Evolutionary conservation across 2,329 filamentous ascomycete genomes (phyloP).

Genomic region (Zasmidium angulare): DNA sequence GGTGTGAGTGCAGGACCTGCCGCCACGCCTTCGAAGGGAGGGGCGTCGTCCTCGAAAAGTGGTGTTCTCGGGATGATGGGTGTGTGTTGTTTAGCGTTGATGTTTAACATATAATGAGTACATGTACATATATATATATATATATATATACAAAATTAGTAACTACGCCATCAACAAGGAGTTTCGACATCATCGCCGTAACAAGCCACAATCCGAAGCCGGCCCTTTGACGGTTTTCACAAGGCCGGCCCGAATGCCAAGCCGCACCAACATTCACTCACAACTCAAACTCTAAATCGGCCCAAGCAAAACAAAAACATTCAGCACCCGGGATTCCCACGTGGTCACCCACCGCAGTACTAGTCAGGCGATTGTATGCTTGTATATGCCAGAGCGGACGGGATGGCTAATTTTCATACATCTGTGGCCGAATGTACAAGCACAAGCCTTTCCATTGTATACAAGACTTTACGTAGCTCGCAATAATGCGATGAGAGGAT

Average conservation of each 20-base stretch:
- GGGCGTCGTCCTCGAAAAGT: not conserved
- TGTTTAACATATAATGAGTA: not conserved
- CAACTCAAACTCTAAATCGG: not conserved
- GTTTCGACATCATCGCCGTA: not conserved
- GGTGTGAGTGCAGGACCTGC: not conserved
- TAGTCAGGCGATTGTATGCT: constrained; percentile 12
- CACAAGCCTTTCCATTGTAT: too few relatives aligned
- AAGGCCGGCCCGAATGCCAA: not conserved
- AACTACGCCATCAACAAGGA: not conserved
- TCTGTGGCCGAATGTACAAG: constrained; percentile 18
- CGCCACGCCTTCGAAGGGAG: not conserved
- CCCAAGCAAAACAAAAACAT: constrained; percentile 12
- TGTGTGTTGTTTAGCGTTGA: too few relatives aligned
- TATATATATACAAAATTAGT: not conserved
- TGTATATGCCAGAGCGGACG: constrained; percentile 15
- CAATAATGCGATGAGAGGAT: too few relatives aligned
- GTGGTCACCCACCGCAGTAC: constrained; percentile 20
- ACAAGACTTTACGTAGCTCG: too few relatives aligned
- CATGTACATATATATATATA: too few relatives aligned
- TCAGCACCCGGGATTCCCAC: constrained; percentile 16
- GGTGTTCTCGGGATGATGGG: not conserved
- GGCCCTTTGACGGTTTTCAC: not conserved
- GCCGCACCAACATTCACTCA: not conserved
- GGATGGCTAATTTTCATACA: constrained; percentile 10
- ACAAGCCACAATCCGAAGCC: not conserved